phyloP scores from a whole-genome alignment of 129 eudicot species.

The Erigeron canadensis region DNA sequence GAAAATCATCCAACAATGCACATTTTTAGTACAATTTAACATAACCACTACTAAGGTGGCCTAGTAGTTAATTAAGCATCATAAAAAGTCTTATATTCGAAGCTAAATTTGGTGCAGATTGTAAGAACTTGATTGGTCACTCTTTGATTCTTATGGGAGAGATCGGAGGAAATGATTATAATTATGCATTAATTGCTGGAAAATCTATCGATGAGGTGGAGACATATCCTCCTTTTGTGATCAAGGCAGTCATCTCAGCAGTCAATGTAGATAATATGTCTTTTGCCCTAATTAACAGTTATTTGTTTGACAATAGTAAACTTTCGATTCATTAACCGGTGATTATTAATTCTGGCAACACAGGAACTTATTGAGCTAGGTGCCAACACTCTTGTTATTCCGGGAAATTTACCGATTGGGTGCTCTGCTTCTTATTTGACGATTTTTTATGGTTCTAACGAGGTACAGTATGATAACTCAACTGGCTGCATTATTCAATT shows the following conservation, averaged over 20 bases:
- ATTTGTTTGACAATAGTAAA: background rate
- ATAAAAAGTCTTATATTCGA: too few relatives aligned
- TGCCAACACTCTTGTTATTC: constrained; percentile 42
- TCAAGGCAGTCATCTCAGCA: constrained; percentile 36
- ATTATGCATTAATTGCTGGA: constrained; percentile 38
- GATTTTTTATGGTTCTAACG: constrained; percentile 12
- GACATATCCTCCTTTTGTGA: constrained; percentile 36
- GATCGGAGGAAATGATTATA: constrained; percentile 72
- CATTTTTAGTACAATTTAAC: background rate
- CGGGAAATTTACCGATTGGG: constrained; percentile 57
- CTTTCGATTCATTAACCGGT: background rate
- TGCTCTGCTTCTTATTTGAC: constrained; percentile 42
- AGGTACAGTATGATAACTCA: constrained; percentile 36
- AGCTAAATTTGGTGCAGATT: constrained; percentile 22
- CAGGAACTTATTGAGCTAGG: constrained; percentile 51
- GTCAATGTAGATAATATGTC: constrained; percentile 38
- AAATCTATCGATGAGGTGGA: constrained; percentile 23
- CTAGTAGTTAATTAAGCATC: too few relatives aligned
- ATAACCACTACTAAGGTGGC: too few relatives aligned
- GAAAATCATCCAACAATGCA: too few relatives aligned
- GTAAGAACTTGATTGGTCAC: constrained; percentile 31
- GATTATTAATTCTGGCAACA: background rate
- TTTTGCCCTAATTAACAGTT: background rate
- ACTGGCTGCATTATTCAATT: constrained; percentile 44
- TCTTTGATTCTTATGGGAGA: constrained; percentile 63